Conservation (phyloP, 2,329 filamentous ascomycete genomes). For the Magnaporthiopsis rhizophila region DNA sequence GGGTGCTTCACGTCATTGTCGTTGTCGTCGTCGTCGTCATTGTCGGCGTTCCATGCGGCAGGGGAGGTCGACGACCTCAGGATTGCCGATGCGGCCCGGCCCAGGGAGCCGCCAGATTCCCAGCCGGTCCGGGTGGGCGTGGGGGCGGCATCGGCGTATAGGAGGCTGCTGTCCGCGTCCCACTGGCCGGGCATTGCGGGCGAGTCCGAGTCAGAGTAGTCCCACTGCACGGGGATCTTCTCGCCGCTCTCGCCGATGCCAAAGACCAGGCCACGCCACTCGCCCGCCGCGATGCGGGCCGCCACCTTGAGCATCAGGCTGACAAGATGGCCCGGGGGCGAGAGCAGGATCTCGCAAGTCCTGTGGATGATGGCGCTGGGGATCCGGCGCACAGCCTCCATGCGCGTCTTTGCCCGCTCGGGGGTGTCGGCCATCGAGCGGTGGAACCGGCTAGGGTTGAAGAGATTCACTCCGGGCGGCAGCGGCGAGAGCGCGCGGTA, state of each 20-base stretch:
- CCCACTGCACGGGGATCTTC: constrained; percentile 51
- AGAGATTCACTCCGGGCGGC: constrained; percentile 59
- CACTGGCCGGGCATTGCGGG: background rate
- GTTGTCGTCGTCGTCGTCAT: background rate
- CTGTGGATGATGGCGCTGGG: constrained; percentile 64
- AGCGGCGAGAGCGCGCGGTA: constrained; percentile 57
- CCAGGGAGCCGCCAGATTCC: background rate
- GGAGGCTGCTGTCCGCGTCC: background rate
- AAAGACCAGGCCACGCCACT: constrained; percentile 53
- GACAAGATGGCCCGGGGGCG: constrained; percentile 73
- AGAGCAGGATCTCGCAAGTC: constrained; percentile 67
- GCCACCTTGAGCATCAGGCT: constrained; percentile 75
- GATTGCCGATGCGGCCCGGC: background rate
- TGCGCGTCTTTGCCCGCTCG: constrained; percentile 25
- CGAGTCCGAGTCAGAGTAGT: constrained; percentile 44
- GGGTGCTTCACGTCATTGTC: background rate
- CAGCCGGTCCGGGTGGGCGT: background rate
- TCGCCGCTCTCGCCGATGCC: constrained; percentile 46
- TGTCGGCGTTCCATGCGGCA: background rate
- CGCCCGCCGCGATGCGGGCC: constrained; percentile 59
- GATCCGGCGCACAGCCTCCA: constrained; percentile 41
- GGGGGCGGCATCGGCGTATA: background rate
- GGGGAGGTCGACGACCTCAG: background rate
- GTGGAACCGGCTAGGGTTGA: constrained; percentile 31
- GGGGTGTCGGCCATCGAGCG: constrained; percentile 9